phyloP scores from a whole-genome alignment of 495 filamentous ascomycete genomes.

The Melanomma pulvis-pyrius region DNA sequence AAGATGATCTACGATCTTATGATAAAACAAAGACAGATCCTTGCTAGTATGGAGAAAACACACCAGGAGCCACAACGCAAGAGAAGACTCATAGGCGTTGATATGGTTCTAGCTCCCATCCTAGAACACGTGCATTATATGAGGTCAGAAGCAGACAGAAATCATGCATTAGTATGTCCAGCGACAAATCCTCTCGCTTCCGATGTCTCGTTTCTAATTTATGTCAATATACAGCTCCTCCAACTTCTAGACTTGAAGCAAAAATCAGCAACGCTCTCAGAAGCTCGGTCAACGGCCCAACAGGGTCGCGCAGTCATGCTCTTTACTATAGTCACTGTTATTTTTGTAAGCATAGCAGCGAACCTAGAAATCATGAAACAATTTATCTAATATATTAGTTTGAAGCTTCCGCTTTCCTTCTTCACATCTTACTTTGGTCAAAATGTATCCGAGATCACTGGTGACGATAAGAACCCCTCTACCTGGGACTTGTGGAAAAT shows the following conservation, averaged over 20 bases:
- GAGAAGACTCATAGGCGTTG: too few relatives aligned
- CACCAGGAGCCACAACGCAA: too few relatives aligned
- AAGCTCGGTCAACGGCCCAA: slow-evolving; percentile 36
- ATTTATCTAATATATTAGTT: neutral
- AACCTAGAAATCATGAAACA: too few relatives aligned
- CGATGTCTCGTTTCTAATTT: neutral
- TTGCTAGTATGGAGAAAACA: neutral
- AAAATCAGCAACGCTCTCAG: slow-evolving; percentile 38
- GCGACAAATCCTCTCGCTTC: neutral
- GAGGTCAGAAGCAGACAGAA: too few relatives aligned
- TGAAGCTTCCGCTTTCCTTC: slow-evolving; percentile 41
- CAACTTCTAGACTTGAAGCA: slow-evolving; percentile 30
- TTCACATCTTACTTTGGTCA: slow-evolving; percentile 43
- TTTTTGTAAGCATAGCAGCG: slow-evolving; percentile 43
- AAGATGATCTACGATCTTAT: slow-evolving; percentile 5
- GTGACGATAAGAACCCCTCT: neutral
- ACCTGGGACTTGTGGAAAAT: slow-evolving; percentile 1
- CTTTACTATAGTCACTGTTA: slow-evolving; percentile 45
- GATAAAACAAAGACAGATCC: neutral
- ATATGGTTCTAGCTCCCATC: too few relatives aligned
- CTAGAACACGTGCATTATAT: too few relatives aligned
- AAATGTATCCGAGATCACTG: slow-evolving; percentile 32
- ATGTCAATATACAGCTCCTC: slow-evolving; percentile 2
- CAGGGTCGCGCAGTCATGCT: slow-evolving; percentile 40
- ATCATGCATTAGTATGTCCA: too few relatives aligned